Evolutionary conservation across 1,284 basidiomycete species (phyloP).

Genomic region (Gymnopus androsaceus): DNA sequence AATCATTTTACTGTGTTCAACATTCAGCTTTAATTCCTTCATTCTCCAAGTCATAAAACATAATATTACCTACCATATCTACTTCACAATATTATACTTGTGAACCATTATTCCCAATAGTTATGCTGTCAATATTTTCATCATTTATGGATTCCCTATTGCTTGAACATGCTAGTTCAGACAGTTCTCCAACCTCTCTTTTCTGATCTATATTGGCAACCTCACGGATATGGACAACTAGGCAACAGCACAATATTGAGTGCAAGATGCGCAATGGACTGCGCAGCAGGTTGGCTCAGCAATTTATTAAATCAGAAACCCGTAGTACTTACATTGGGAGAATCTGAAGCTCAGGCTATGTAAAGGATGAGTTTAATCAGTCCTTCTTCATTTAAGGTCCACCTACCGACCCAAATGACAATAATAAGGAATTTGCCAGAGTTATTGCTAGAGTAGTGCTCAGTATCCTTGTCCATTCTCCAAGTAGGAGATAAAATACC

Average conservation of each 20-base stretch:
- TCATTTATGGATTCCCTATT: no score
- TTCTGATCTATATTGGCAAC: slow-evolving; percentile 23
- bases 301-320: not conserved
- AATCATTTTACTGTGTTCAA: no score
- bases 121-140: no score
- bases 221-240: slow-evolving; percentile 22
- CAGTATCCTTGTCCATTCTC: not conserved
- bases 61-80: no score
- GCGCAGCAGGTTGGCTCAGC: not conserved
- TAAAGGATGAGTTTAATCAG: not conserved
- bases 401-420: not conserved
- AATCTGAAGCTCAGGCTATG: not conserved
- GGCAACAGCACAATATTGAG: slow-evolving; percentile 20
- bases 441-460: not conserved
- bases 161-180: no score
- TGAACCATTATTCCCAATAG: no score
- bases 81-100: no score
- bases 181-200: slow-evolving; percentile 18
- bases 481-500: not conserved
- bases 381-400: not conserved
- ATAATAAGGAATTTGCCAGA: not conserved
- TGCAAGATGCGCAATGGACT: slow-evolving; percentile 23
- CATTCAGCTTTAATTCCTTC: no score
- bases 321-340: not conserved
- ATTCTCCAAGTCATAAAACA: no score